phyloP scores from a whole-genome alignment of 2,329 filamentous ascomycete genomes.

The Fusarium anguioides region DNA sequence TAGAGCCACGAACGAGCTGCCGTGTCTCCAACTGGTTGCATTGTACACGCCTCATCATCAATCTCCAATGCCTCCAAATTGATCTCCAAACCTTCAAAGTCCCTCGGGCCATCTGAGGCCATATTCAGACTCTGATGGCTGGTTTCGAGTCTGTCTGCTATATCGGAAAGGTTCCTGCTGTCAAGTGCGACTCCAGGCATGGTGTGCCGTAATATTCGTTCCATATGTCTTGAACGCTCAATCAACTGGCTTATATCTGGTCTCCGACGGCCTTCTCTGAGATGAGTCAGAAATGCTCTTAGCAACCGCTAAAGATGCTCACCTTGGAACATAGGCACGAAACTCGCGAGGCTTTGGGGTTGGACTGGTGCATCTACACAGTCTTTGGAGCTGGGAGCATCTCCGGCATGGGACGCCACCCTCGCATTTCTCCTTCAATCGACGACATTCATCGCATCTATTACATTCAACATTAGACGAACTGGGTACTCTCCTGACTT shows the following conservation, averaged over 20 bases:
- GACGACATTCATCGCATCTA: conserved; percentile 13
- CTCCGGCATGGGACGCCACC: neutral
- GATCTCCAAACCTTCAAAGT: neutral
- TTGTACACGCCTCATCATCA: neutral
- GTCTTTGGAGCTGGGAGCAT: neutral
- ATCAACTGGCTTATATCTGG: neutral
- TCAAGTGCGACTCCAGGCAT: conserved; percentile 1
- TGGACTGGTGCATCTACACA: neutral
- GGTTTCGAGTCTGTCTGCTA: conserved; percentile 2
- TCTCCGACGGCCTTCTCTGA: neutral
- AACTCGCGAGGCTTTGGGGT: neutral
- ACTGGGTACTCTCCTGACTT: neutral
- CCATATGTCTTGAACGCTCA: neutral
- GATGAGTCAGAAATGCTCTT: neutral
- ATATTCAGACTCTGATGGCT: neutral
- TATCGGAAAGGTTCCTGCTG: neutral
- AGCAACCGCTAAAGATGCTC: neutral
- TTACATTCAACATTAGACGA: neutral
- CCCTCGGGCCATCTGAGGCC: neutral
- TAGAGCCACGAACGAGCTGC: neutral
- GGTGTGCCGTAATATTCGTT: neutral
- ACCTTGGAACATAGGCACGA: conserved; percentile 5
- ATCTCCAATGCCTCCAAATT: neutral
- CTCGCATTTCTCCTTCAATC: conserved; percentile 6
- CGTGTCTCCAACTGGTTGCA: neutral